phyloP scores from a whole-genome alignment of 2,329 filamentous ascomycete species.

The Xylariaceae sp. region DNA sequence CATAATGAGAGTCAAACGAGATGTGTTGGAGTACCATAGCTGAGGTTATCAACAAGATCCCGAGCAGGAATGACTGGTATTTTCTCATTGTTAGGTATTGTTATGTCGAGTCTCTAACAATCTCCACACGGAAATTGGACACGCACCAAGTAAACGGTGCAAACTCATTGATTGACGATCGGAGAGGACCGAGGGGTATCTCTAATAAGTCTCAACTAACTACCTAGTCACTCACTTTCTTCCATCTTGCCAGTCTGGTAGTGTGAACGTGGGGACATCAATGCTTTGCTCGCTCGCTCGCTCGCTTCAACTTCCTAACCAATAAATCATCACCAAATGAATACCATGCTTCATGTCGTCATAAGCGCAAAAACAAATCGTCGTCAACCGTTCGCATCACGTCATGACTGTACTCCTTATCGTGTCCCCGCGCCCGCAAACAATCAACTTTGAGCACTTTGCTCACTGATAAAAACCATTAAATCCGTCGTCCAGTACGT shows the following conservation, averaged over 20 bases:
- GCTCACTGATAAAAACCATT: background rate
- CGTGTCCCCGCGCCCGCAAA: too few species aligned
- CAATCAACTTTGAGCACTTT: background rate
- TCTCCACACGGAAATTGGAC: too few species aligned
- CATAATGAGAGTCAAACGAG: too few species aligned
- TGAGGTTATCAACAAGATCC: too few species aligned
- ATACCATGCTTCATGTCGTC: background rate
- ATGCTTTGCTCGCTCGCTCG: background rate
- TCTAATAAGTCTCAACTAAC: background rate
- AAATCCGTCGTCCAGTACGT: background rate
- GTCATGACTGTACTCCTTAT: background rate
- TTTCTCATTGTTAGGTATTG: too few species aligned
- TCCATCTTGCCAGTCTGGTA: background rate
- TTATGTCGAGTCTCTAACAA: too few species aligned
- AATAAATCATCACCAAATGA: background rate
- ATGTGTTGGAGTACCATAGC: too few species aligned
- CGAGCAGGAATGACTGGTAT: too few species aligned
- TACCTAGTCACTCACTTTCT: background rate
- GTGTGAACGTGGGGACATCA: background rate
- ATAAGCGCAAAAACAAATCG: background rate
- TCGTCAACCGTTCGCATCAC: background rate
- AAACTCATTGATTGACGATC: too few species aligned
- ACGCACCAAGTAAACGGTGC: too few species aligned
- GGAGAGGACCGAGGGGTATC: background rate
- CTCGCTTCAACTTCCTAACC: background rate